Conservation (phyloP, 805 yeast genomes). For the Ogataea thermomethanolica region DNA sequence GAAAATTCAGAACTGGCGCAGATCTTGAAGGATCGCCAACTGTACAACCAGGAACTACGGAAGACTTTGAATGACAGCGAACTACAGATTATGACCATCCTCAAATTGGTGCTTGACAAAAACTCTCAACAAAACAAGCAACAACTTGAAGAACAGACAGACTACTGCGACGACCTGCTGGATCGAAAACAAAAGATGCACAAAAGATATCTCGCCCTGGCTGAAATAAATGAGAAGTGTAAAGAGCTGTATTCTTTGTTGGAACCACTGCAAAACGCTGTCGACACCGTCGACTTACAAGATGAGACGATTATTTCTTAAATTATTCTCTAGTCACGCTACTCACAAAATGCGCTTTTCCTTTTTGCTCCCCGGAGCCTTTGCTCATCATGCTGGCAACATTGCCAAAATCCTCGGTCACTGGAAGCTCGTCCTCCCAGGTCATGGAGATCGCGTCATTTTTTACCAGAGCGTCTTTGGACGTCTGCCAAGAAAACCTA, state of each 20-base stretch:
- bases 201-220: slow-evolving; percentile 16
- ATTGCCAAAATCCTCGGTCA: slow-evolving; percentile 29
- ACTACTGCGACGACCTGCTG: slow-evolving; percentile 12
- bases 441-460: slow-evolving; percentile 51
- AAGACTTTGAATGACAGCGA: slow-evolving; percentile 21
- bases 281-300: slow-evolving; percentile 6
- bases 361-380: slow-evolving; percentile 2
- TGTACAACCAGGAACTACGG: slow-evolving; percentile 20
- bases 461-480: slow-evolving; percentile 64
- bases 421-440: slow-evolving; percentile 53
- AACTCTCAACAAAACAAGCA: slow-evolving; percentile 11
- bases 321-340: slow-evolving; percentile 1
- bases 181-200: slow-evolving; percentile 17
- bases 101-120: slow-evolving; percentile 12
- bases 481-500: slow-evolving; percentile 93
- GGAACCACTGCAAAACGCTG: slow-evolving; percentile 10
- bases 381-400: slow-evolving; percentile 17
- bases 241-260: slow-evolving; percentile 16
- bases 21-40: slow-evolving; percentile 14
- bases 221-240: slow-evolving; percentile 19
- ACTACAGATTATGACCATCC: slow-evolving; percentile 13
- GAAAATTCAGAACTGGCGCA: slow-evolving; percentile 17
- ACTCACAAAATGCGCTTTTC: slow-evolving; percentile 22
- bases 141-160: slow-evolving; percentile 16
- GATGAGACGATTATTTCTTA: background rate